phyloP scores from a whole-genome alignment of 257 asterid species.

The Solanum etuberosum region DNA sequence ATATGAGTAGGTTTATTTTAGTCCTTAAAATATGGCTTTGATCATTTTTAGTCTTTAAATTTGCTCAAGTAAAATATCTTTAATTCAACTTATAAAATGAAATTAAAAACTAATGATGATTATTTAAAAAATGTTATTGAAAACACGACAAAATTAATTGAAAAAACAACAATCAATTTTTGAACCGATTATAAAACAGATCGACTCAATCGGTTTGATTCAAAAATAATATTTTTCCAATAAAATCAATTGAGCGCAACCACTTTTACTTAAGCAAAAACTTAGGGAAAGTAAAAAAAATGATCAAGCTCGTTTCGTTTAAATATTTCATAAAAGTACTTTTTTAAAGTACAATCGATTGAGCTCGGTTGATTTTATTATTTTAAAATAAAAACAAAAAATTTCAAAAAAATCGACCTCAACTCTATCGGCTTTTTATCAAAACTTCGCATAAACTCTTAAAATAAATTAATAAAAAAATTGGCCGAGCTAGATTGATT shows the following conservation, averaged over 20 bases:
- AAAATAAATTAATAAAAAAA: too few relatives aligned
- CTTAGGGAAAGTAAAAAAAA: not conserved
- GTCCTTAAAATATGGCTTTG: not conserved
- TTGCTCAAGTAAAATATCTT: too few relatives aligned
- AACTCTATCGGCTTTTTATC: too few relatives aligned
- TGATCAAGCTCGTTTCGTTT: fast-evolving
- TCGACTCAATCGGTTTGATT: not conserved
- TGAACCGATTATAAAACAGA: too few relatives aligned
- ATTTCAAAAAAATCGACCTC: too few relatives aligned
- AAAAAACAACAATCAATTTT: too few relatives aligned
- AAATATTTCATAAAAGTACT: not conserved
- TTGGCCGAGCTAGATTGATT: too few relatives aligned
- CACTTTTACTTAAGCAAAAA: not conserved
- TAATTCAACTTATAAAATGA: not conserved
- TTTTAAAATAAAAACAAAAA: too few relatives aligned
- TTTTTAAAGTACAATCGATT: not conserved
- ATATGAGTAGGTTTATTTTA: not conserved
- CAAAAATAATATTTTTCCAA: not conserved
- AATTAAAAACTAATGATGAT: not conserved
- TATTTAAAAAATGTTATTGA: too few relatives aligned
- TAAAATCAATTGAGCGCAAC: not conserved
- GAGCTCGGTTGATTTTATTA: too few relatives aligned
- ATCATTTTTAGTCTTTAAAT: not conserved
- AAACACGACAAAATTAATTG: too few relatives aligned
- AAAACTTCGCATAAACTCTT: too few relatives aligned